Evolutionary conservation across 2,329 filamentous ascomycete genomes (phyloP), one percentile per base, ranked within the genome.

Genomic region (Passalora sequoiae): DNA sequence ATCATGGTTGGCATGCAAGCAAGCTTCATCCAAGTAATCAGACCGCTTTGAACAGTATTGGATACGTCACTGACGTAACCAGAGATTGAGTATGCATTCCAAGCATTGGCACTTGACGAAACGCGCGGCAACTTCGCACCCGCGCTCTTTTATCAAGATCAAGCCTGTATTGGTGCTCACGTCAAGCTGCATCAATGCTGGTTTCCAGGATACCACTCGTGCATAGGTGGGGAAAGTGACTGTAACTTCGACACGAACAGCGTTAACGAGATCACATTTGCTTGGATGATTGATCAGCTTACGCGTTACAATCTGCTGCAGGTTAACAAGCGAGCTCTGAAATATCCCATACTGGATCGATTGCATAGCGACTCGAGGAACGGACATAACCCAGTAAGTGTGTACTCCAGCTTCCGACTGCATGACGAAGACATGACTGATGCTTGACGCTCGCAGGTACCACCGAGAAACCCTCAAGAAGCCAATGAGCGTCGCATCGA

Each of bases 101-200:
- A 78, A 40, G 75, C 73, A 1, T 60, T 78, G 0, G 74, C 74
- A 1, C 64, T 78, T 0, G 75, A 78, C 36, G 75, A 78, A 50
- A 66, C 67, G 36, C 67, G 75, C 1, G 60, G 56, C 6, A 68
- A 73, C 0, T 77, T n/a, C n/a, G n/a, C n/a, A n/a, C n/a, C n/a
- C n/a, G n/a, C n/a, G n/a, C n/a, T n/a, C n/a, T n/a, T n/a, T n/a
- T n/a, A n/a, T n/a, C n/a, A n/a, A n/a, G n/a, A n/a, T n/a, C n/a
- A n/a, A 75, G 46, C 60, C 64, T 51, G 47, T 17, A 24, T 37
- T 17, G 19, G 20, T 3, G 49, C 36, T 6, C 33, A 44, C n/a
- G 55, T 51, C 2, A 54, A 60, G 13, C 54, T 75, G 25, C 62
- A 65, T 6, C 72, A 75, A 51, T 69, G 71, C 3, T 76, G 73